Conservation (phyloP, 495 filamentous ascomycete species). For the Neurospora africana region DNA sequence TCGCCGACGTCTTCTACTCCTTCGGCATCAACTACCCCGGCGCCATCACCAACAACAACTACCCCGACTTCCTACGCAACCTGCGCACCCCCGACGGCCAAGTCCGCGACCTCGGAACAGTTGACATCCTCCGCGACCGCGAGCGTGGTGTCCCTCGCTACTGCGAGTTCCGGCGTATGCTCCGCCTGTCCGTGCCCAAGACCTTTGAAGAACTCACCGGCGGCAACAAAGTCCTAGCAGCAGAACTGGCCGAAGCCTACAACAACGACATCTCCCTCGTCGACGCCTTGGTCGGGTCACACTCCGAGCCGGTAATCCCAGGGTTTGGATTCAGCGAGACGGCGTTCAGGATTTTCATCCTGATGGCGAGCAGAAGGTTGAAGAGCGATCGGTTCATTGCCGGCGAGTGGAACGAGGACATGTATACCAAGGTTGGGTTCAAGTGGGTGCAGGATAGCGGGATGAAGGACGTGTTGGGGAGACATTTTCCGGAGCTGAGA, state of each 20-base stretch:
- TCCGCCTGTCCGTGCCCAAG: conserved; percentile 21
- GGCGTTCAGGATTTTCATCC: conserved; percentile 29
- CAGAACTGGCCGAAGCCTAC: conserved; percentile 21
- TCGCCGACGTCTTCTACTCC: conserved; percentile 34
- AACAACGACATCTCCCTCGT: conserved; percentile 25
- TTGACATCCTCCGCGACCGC: conserved; percentile 36
- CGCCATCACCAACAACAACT: conserved; percentile 33
- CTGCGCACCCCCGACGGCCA: conserved; percentile 23
- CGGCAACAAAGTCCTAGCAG: conserved; percentile 20
- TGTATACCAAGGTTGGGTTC: conserved; percentile 30
- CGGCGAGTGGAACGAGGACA: conserved; percentile 21
- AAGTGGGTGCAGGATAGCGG: conserved; percentile 27
- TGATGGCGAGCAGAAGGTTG: conserved; percentile 26
- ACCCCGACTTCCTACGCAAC: conserved; percentile 27
- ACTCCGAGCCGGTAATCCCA: conserved; percentile 27
- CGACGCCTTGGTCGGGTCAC: conserved; percentile 29
- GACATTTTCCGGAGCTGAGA: conserved; percentile 29
- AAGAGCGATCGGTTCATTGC: conserved; percentile 36
- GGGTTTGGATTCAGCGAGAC: conserved; percentile 36
- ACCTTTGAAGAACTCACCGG: conserved; percentile 28
- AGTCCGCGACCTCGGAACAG: conserved; percentile 27
- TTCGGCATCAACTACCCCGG: conserved; percentile 38
- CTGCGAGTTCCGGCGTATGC: conserved; percentile 31
- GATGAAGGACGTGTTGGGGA: conserved; percentile 22
- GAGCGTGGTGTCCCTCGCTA: conserved; percentile 39